Base-by-base conservation (phyloP, 2,329 filamentous ascomycete species). In the Pleoardoris graminearum region DNA sequence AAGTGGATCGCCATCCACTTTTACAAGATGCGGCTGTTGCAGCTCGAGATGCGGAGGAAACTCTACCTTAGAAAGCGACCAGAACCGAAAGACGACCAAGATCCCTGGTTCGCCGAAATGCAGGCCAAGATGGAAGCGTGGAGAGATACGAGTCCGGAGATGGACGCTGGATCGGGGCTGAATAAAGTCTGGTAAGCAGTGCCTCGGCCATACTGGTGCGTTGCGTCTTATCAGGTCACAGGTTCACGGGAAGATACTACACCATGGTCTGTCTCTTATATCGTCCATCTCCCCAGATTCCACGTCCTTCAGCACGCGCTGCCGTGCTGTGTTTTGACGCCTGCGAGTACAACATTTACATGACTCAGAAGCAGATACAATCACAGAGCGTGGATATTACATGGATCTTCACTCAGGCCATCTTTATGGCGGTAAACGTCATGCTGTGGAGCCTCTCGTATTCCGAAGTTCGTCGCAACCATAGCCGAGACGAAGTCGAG, bases 1-100 rank as follows among this genome's bases (percentile, higher is more conserved):
- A 99, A 99, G 72, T 84, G 90, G 63, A 86, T 96, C 22, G 87
- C 91, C 2, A 91, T 97, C 55, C 93, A 99, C 70, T 94, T 96
- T 65, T 91, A 91, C 77, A 93, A 90, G 68, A 95, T 97, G 90
- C 83, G 91, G 50, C 75, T 95, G 52, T 78, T 92, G 11, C 92
- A 97, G 70, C 85, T 92, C 12, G 93, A 97, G 73, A 94, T 97
- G 37, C 83, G 91, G 51, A 84, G 91, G 52, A 87, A 86, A 6
- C 78, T 97, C 0, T 97, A 99, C 69, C 87, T 96, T 62, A 88
- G 87, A 72, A 94, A 94, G 72, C 83, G 87, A 38, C 76, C 85
- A 0, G 86, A 90, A 45, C 92, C 93, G 0, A 84, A 83, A 48
- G 84, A 88, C 67, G 91, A 96, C 65, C 81, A 84, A 35, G 88